phyloP scores from a whole-genome alignment of 2,329 filamentous ascomycete genomes.

The Ascochyta rabiei region DNA sequence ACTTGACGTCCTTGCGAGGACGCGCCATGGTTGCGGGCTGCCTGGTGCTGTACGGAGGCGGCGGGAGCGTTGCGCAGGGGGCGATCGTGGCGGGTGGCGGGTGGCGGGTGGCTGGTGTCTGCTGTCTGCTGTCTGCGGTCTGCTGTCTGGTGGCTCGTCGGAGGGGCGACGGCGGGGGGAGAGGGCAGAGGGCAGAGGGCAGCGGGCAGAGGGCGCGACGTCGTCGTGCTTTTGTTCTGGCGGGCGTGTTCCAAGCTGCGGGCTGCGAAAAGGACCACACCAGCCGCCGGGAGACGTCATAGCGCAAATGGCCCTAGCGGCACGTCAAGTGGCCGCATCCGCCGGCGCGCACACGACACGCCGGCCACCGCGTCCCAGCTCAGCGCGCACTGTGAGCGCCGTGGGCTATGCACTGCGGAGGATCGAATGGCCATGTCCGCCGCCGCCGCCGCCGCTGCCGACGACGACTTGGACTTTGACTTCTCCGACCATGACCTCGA shows the following conservation, averaged over 20 bases:
- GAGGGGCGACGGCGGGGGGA: background rate
- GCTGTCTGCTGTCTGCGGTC: too few relatives aligned
- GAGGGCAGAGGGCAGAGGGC: conserved; percentile 1
- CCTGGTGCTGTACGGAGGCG: background rate
- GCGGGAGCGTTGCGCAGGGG: background rate
- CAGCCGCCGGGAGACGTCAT: conserved; percentile 15
- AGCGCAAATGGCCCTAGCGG: background rate
- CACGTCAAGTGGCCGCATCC: conserved; percentile 9
- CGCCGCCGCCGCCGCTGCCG: conserved; percentile 21
- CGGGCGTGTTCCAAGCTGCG: background rate
- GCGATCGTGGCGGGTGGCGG: background rate
- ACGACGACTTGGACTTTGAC: conserved; percentile 50
- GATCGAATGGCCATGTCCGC: background rate
- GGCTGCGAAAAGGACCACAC: conserved; percentile 12
- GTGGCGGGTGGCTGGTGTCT: background rate
- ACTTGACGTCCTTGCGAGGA: conserved; percentile 65
- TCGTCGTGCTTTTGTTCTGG: background rate
- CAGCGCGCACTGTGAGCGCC: conserved; percentile 23
- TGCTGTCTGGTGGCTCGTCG: background rate
- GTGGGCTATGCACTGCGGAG: conserved; percentile 4
- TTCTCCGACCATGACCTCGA: conserved; percentile 54
- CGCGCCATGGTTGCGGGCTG: conserved; percentile 35
- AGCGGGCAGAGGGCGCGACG: conserved; percentile 1
- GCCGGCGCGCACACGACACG: background rate
- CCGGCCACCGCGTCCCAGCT: conserved; percentile 1